Evolutionary conservation across 352 stramenopile species (phyloP).

Genomic region (Phytophthora chlamydospora): DNA sequence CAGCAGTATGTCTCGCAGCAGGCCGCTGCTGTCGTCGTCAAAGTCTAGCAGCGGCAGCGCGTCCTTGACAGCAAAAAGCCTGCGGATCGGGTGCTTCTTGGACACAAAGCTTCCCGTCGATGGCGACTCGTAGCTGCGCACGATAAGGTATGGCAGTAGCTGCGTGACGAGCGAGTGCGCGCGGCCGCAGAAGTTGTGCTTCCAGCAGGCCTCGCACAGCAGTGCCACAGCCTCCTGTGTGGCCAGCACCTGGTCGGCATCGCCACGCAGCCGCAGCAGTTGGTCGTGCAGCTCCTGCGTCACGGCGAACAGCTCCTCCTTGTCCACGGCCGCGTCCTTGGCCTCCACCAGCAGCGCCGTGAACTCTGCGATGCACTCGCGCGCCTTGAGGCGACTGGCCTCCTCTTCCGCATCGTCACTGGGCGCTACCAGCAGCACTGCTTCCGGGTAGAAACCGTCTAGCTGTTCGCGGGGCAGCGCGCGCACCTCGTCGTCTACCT

Average conservation of each 20-base stretch:
- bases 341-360: constrained; percentile 63
- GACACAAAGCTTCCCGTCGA: constrained; percentile 56
- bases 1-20: constrained; percentile 84
- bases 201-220: constrained; percentile 81
- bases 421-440: constrained; percentile 37
- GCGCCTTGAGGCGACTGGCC: constrained; percentile 34
- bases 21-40: constrained; percentile 77
- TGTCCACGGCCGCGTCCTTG: constrained; percentile 55
- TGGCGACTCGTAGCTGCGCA: constrained; percentile 76
- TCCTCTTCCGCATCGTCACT: constrained; percentile 38
- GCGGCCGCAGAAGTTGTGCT: constrained; percentile 59
- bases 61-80: constrained; percentile 79
- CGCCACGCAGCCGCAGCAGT: constrained; percentile 58
- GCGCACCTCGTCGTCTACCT: constrained; percentile 64
- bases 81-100: constrained; percentile 75
- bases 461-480: constrained; percentile 51
- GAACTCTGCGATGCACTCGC: constrained; percentile 63
- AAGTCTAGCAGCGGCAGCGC: constrained; percentile 82
- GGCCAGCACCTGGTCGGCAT: constrained; percentile 39
- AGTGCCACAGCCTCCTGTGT: constrained; percentile 76
- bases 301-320: constrained; percentile 63
- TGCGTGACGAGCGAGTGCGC: constrained; percentile 83
- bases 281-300: constrained; percentile 72
- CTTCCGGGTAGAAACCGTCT: constrained; percentile 58
- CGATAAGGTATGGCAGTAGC: constrained; percentile 84